Evolutionary conservation across 441 rosid genomes (phyloP), one percentile per base, ranked within the genome.

Genomic region (Pelargonium citronellum): DNA sequence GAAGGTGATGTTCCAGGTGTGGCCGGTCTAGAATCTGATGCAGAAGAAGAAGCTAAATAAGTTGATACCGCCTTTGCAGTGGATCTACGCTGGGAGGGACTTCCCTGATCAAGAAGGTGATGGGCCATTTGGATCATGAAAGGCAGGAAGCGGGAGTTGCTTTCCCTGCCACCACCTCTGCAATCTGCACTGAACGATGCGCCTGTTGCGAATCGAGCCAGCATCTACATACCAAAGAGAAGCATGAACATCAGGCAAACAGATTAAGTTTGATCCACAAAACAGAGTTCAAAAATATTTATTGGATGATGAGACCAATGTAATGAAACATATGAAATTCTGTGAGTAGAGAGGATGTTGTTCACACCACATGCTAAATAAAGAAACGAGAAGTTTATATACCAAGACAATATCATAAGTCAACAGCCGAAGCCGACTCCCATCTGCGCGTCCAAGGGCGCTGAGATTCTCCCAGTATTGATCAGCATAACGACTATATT

Each of bases 181-280:
- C 96, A 5, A 30, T 96, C 99, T 22, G 82, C 87, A 53, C 91
- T 86, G 77, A 96, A 96, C 17, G 99, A 88, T 73, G 99, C 99
- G 30, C 99, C 99, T 3, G 99, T 96, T 16, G 99, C 99, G 80
- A 94, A 96, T 74, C 99, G 92, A 73, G 99, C 99, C 66, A 96
- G 84, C 99, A 96, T 96, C 99, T 96, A 71, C 17, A 75, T 55
- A 62, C 79, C 51, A 63, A 46, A 64, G 27, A 60, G 37, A 57
- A 44, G 41, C 30, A 69, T 8, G 57, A 41, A 55, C 39, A 39
- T 63, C 49, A 69, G 22, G 57, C 22, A 44, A 49, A 44, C 55
- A 44, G 63, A 37, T 66, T n/a, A 62, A 64, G 43, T 49, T 16
- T 13, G 27, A 68, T 30, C 16, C 47, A 67, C 20, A 60, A 15